Base-by-base conservation (phyloP, 257 asterid genomes). In the Solanum ahanhuiri region DNA sequence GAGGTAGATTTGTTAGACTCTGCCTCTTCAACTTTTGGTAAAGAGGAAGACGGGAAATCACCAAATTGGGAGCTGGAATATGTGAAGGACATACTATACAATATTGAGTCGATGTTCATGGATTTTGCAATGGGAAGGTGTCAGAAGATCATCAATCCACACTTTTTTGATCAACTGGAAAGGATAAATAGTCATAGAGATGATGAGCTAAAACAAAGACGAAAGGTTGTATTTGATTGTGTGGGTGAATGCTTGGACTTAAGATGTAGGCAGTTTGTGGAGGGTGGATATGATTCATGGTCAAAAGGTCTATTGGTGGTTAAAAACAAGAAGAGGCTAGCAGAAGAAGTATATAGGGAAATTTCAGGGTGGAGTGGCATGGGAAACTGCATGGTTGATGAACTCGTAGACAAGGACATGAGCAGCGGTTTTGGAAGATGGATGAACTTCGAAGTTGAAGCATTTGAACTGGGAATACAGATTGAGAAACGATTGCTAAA, bases 321-420 rank as follows among this genome's bases (percentile, higher is more conserved):
- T 43, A 89, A 86, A 88, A 82, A 92, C 87, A 92, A 93, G 84
- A 95, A 89, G 79, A 91, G 87, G 81, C 86, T 97, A 83, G 98
- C 94, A 11, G 92, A 91, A 83, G 98, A 95, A 87, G 91, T 94
- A 37, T 88, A 87, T 86, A 86, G 88, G 83, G 98, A 95, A 89
- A 89, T 95, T n/a, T 87, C 91, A 2, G 91, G 92, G 34, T 94
- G 95, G 95, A 92, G 86, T 83, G 88, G 85, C 4, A 82, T 89
- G 86, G 97, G 95, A 75, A 93, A 95, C 83, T 91, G 91, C 51
- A 92, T 89, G 96, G 95, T 94, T 6, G 99, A 95, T 90, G 98
- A 94, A 77, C 95, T 95, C n/a, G 98, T 97, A 9, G 96, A 95
- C 88, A 93, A 87, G 87, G 98, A 97, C 82, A 97, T 97, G 98